These are phyloP conservation scores for Mortierella sp. DNA, from an alignment of 371 early-diverging fungal species.

Conservation along the genomic window DNA sequence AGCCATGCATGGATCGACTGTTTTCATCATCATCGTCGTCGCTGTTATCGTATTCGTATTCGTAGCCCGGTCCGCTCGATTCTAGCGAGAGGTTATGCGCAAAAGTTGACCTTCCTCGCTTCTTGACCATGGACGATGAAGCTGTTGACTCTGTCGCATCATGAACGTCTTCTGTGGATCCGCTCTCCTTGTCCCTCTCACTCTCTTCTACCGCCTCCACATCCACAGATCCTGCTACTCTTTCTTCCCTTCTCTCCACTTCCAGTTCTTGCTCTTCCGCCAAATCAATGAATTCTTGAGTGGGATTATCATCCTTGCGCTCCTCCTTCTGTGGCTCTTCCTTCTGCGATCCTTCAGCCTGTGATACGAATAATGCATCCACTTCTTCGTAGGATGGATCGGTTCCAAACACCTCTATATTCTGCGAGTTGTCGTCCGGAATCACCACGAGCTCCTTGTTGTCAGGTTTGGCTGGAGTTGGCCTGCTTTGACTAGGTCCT, in stretches of 20 bases:
- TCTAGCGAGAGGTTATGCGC: background rate
- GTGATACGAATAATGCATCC: conserved; percentile 1
- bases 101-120: background rate
- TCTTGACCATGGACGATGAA: background rate
- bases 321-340: background rate
- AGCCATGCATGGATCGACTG: conserved; percentile 7
- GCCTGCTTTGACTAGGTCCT: background rate
- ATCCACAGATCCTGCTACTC: background rate
- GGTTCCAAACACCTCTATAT: conserved; percentile 4
- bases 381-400: conserved; percentile 7
- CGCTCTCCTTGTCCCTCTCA: background rate
- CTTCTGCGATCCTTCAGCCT: background rate
- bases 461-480: conserved; percentile 18
- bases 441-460: background rate
- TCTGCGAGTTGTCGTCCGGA: background rate
- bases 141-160: background rate
- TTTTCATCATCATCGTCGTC: conserved; percentile 29
- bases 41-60: conserved; percentile 12
- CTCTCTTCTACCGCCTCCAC: background rate
- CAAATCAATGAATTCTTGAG: background rate
- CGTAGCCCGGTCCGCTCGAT: background rate
- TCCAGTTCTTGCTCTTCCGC: background rate
- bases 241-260: background rate
- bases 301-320: background rate
- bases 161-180: conserved; percentile 6